These are phyloP conservation scores for Candida mesenterica DNA, from an alignment of 1,139 yeast species.

Conservation along the genomic window DNA sequence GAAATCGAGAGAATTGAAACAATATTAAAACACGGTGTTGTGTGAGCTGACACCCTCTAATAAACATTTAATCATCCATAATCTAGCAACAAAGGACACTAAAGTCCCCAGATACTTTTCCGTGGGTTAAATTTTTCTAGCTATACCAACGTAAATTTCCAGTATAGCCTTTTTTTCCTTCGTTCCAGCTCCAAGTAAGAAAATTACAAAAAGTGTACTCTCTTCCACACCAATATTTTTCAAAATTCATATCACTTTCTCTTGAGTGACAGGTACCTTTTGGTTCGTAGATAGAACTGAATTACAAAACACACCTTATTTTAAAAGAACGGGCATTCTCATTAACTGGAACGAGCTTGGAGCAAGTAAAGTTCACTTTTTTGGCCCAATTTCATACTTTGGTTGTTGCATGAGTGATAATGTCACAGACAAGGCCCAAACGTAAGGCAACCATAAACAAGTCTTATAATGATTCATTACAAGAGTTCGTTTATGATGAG, in stretches of 20 bases:
- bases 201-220: not conserved
- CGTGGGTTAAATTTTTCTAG: no score
- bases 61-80: not conserved
- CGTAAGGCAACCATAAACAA: conserved; percentile 47
- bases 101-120: no score
- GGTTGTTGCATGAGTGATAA: conserved; percentile 8
- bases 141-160: not conserved
- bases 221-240: not conserved
- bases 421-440: conserved; percentile 38
- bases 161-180: conserved; percentile 3
- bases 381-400: not conserved
- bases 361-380: not conserved
- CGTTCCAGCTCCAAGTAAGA: not conserved
- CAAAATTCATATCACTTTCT: not conserved
- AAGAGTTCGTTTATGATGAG: conserved; percentile 34
- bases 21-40: conserved; percentile 24
- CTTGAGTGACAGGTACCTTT: no score
- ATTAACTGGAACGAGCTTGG: no score
- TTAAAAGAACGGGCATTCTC: no score
- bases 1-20: conserved; percentile 75
- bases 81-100: no score
- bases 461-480: conserved; percentile 40
- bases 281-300: no score
- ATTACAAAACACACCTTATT: no score
- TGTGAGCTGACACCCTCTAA: conserved; percentile 24